These are phyloP conservation scores for Collariella sp. DNA, from an alignment of 495 filamentous ascomycete genomes.

Conservation along the genomic window DNA sequence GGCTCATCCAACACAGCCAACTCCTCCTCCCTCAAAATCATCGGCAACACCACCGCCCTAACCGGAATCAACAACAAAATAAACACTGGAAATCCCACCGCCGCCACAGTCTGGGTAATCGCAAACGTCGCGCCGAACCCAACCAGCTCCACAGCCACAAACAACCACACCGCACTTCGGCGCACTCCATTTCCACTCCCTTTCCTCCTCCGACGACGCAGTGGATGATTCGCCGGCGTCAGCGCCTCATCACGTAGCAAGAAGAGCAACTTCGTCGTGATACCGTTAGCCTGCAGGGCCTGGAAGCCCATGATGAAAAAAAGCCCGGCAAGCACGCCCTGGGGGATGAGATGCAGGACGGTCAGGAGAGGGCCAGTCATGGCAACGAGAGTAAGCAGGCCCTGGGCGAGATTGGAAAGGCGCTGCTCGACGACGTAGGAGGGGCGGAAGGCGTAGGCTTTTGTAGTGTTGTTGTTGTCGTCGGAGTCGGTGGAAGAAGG, in stretches of 20 bases:
- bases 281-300: conserved; percentile 72
- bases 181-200: conserved; percentile 39
- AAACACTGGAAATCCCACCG: conserved; percentile 86
- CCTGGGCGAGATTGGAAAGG: conserved; percentile 76
- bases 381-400: conserved; percentile 73
- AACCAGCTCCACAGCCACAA: conserved; percentile 65
- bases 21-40: conserved; percentile 59
- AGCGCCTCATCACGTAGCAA: conserved; percentile 58
- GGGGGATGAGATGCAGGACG: conserved; percentile 78
- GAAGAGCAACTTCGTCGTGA: conserved; percentile 73
- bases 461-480: conserved; percentile 46
- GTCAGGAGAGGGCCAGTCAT: conserved; percentile 80
- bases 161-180: conserved; percentile 60
- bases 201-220: conserved; percentile 30
- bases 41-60: conserved; percentile 63
- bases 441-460: conserved; percentile 51
- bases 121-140: conserved; percentile 85
- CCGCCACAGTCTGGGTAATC: conserved; percentile 92
- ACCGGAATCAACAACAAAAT: conserved; percentile 76
- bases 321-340: conserved; percentile 77
- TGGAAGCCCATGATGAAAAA: conserved; percentile 94
- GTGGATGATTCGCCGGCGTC: conserved; percentile 56
- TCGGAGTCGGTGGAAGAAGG: background rate
- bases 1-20: conserved; percentile 64
- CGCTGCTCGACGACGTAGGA: conserved; percentile 86